Evolutionary conservation across 257 asterid genomes (phyloP), one percentile per base, ranked within the genome.

Genomic region (Gentiana macrophylla): DNA sequence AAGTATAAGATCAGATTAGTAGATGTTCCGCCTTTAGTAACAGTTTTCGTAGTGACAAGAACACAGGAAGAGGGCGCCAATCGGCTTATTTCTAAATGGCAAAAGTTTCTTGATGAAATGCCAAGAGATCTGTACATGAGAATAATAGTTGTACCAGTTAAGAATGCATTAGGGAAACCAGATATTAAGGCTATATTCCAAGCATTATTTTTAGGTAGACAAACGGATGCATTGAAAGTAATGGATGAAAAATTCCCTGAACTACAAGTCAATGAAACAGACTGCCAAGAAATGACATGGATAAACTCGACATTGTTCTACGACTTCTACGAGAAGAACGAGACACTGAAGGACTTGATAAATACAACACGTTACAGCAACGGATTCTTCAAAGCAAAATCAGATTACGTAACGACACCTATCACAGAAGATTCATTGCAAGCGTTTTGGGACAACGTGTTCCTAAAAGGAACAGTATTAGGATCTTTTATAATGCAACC

Each of bases 251-350:
- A 45, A 0, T 73, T 80, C 24, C 82, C 86, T 0, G 83, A 79
- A 50, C 48, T 83, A 53, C 71, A 68, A 2, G 57, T 86, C 35
- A 58, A 48, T 12, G 50, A 37, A 8, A 45, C 44, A 48, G 82
- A 86, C 32, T 70, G 80, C 55, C 43, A 9, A 1, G 78, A 75
- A 68, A 72, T 77, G 83, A 77, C 79, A 12, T 82, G 92, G 95
- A 80, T 78, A 32, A 67, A 82, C 1, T 67, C 72, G 0, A 49
- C 60, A 1, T 47, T 67, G 4, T 67, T 15, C 9, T 60, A 60
- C 11, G 62, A 32, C 32, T 54, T 52, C 48, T 44, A 52, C 0
- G 11, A 48, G 44, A 49, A 53, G 34, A 48, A 60, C 11, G 61
- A 56, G 32, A 32, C 48, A 4, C 6, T 61, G 1, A 37, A 61